These are phyloP conservation scores for Kluyveromyces dobzhanskii DNA, from an alignment of 805 yeast genomes.

Conservation along the genomic window DNA sequence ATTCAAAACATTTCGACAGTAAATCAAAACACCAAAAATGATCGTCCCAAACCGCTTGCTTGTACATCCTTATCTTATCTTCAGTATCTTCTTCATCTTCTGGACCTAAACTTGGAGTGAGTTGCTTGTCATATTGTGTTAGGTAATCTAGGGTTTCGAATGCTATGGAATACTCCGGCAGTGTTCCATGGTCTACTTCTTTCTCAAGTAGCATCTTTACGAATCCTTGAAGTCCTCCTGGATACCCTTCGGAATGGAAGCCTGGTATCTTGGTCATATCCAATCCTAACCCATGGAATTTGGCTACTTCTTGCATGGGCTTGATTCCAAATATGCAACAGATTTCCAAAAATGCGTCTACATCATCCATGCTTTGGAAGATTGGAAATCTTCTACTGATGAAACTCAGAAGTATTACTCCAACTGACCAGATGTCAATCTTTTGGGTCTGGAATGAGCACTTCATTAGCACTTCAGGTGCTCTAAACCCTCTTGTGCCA, in stretches of 20 bases:
- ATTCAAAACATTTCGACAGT: constrained; percentile 46
- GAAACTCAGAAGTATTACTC: constrained; percentile 75
- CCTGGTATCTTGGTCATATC: constrained; percentile 52
- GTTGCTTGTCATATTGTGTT: constrained; percentile 31
- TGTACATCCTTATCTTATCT: constrained; percentile 23
- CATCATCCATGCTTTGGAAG: constrained; percentile 89
- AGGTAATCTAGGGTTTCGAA: constrained; percentile 50
- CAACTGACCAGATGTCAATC: constrained; percentile 90
- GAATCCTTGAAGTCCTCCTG: constrained; percentile 26
- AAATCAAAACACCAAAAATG: constrained; percentile 42
- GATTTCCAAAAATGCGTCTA: constrained; percentile 82
- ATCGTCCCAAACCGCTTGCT: constrained; percentile 29
- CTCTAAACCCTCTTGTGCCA: constrained; percentile 91
- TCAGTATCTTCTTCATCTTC: constrained; percentile 10
- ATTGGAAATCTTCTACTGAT: constrained; percentile 80
- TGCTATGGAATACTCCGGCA: constrained; percentile 67
- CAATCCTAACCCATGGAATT: constrained; percentile 79
- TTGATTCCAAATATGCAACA: constrained; percentile 72
- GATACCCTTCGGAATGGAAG: constrained; percentile 32
- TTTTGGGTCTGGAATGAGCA: constrained; percentile 77
- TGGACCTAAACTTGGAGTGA: constrained; percentile 7
- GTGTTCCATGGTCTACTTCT: constrained; percentile 42
- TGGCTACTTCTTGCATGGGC: constrained; percentile 67
- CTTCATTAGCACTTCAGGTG: constrained; percentile 85
- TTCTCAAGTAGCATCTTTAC: constrained; percentile 21